Evolutionary conservation across 2,329 filamentous ascomycete genomes (phyloP).

Genomic region (Sphaerulina musiva): DNA sequence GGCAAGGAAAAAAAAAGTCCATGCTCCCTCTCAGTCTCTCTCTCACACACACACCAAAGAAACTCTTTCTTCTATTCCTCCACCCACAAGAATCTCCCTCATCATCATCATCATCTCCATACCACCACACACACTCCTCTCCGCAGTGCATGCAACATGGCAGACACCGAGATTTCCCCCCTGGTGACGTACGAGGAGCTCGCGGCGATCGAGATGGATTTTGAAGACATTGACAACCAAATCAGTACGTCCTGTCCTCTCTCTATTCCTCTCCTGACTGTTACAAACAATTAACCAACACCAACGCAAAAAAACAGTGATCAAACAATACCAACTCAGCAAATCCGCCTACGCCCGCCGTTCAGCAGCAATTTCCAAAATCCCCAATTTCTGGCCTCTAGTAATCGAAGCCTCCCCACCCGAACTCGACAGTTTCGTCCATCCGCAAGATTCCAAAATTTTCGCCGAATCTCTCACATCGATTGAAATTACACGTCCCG

Average conservation of each 20-base stretch:
- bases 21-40: too few species aligned
- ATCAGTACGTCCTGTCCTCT: constrained; percentile 61
- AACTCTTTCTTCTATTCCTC: too few species aligned
- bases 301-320: too few species aligned
- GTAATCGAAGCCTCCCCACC: constrained; percentile 81
- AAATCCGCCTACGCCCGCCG: constrained; percentile 71
- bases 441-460: constrained; percentile 68
- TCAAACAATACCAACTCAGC: constrained; percentile 57
- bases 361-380: constrained; percentile 60
- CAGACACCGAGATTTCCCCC: constrained; percentile 14
- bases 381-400: constrained; percentile 89
- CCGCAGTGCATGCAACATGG: constrained; percentile 10
- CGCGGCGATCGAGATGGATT: constrained; percentile 71
- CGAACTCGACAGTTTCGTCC: constrained; percentile 83
- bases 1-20: too few species aligned
- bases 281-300: too few species aligned
- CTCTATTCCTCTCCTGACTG: too few species aligned
- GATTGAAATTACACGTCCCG: constrained; percentile 72
- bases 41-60: too few species aligned
- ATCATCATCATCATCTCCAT: too few species aligned
- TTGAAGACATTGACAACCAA: constrained; percentile 74
- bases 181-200: constrained; percentile 67
- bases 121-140: neutral
- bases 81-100: too few species aligned
- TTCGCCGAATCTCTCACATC: constrained; percentile 62